These are phyloP conservation scores for Plasmodium chabaudi DNA, from an alignment of 169 alveolate genomes.

Conservation along the genomic window DNA sequence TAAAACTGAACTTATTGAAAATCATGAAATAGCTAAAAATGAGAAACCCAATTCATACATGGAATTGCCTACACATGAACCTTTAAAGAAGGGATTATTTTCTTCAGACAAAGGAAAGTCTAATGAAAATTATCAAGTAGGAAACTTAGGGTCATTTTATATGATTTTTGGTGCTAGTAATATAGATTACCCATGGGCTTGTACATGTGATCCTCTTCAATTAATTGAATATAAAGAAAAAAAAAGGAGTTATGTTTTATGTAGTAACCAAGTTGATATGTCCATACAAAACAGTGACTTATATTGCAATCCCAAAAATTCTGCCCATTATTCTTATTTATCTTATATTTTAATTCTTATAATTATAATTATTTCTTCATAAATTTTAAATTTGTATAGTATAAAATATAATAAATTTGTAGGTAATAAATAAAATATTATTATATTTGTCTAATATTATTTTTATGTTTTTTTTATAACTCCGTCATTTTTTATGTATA, in stretches of 20 bases:
- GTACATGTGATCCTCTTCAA: conserved; percentile 82
- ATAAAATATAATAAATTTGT: neutral
- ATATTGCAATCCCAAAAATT: conserved; percentile 82
- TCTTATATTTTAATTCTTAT: conserved; percentile 39
- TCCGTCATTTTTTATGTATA: too few relatives aligned
- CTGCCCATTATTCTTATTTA: conserved; percentile 46
- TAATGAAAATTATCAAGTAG: conserved; percentile 52
- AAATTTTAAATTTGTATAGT: conserved; percentile 4
- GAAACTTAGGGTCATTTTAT: conserved; percentile 62
- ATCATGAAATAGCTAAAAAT: conserved; percentile 3
- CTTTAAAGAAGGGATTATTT: neutral
- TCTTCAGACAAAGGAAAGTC: conserved; percentile 15
- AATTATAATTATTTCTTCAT: conserved; percentile 22
- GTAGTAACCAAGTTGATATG: conserved; percentile 84
- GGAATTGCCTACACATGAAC: conserved; percentile 14
- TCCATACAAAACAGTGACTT: conserved; percentile 82
- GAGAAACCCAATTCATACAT: conserved; percentile 39
- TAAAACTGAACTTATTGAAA: neutral
- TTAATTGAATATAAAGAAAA: conserved; percentile 78
- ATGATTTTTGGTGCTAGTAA: conserved; percentile 74
- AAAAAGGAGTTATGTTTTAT: conserved; percentile 80
- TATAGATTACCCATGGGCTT: conserved; percentile 89
- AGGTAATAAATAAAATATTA: too few relatives aligned
- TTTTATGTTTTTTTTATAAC: neutral
- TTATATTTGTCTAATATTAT: too few relatives aligned